Percentiles rank a stretch among this genome's conserved stretches.
Evolutionary conservation across 192 early-diverging fungal species (phyloP).

Genomic region (Coemansia sp.): DNA sequence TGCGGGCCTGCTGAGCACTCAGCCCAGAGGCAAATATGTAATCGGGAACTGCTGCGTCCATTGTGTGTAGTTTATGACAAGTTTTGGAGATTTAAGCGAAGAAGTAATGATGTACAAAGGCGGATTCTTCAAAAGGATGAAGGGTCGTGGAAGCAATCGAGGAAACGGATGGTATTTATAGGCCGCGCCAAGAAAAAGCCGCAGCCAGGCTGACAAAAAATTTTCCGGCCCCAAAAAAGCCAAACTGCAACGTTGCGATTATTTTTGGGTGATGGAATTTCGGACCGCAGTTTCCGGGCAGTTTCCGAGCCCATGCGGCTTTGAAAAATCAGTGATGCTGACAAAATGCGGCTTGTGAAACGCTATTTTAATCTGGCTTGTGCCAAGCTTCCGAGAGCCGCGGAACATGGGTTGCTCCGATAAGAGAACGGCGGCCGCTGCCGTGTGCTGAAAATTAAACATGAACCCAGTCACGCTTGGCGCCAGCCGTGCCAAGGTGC

Average conservation of each 20-base stretch:
- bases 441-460: neutral
- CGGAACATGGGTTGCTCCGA: neutral
- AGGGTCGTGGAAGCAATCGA: neutral
- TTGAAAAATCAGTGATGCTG: neutral
- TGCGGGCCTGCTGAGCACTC: constrained; percentile 47
- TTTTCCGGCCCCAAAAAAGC: constrained; percentile 1
- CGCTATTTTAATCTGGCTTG: neutral
- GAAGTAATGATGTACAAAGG: neutral
- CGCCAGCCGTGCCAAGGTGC: neutral
- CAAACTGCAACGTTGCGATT: neutral
- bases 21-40: constrained; percentile 49
- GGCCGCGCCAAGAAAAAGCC: neutral
- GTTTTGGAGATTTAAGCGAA: neutral
- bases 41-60: constrained; percentile 42
- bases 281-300: constrained; percentile 1
- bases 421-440: neutral
- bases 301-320: too few species aligned
- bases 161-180: constrained; percentile 3
- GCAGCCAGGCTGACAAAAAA: neutral
- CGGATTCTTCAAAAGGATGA: neutral
- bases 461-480: too few species aligned
- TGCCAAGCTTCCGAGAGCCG: neutral
- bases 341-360: neutral
- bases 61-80: constrained; percentile 2
- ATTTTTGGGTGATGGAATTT: neutral